A percentile compares a stretch with the other conserved stretches of the same genome.
phyloP scores from a whole-genome alignment of 1,139 yeast species.

The Hyphopichia khmerensis region DNA sequence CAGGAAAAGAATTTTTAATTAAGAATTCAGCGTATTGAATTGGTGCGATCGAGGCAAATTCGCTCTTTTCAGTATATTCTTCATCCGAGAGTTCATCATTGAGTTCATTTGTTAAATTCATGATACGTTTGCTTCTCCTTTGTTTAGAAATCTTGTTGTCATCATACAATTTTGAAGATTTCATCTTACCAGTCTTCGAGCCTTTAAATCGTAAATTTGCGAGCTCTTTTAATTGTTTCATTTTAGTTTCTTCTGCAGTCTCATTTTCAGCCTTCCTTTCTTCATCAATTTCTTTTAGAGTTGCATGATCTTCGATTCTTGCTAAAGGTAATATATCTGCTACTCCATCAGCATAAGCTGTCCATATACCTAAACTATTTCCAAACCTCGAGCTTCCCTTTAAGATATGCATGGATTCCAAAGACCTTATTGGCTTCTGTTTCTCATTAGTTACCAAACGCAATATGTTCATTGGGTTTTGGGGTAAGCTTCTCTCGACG shows the following conservation, averaged over 20 bases:
- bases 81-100: slow-evolving; percentile 16
- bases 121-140: slow-evolving; percentile 9
- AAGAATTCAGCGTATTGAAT: slow-evolving; percentile 50
- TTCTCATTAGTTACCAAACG: slow-evolving; percentile 22
- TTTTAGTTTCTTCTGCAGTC: slow-evolving; percentile 9
- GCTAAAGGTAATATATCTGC: slow-evolving; percentile 65
- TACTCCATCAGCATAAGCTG: slow-evolving; percentile 63
- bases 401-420: slow-evolving; percentile 53
- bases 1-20: slow-evolving; percentile 26
- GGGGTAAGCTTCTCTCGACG: slow-evolving; percentile 53
- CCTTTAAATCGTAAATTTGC: slow-evolving; percentile 64
- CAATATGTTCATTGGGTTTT: slow-evolving; percentile 26
- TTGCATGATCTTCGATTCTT: slow-evolving; percentile 31
- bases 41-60: slow-evolving; percentile 54
- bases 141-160: slow-evolving; percentile 16
- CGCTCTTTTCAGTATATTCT: slow-evolving; percentile 22
- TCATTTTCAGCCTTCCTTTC: slow-evolving; percentile 7
- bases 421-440: slow-evolving; percentile 52
- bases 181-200: slow-evolving; percentile 27
- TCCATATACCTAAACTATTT: slow-evolving; percentile 65
- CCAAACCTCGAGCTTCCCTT: slow-evolving; percentile 63
- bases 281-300: slow-evolving; percentile 7
- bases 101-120: slow-evolving; percentile 10
- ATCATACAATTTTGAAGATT: slow-evolving; percentile 37
- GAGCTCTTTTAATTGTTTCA: slow-evolving; percentile 27